Evolutionary conservation across 2,329 filamentous ascomycete genomes (phyloP).

Genomic region (Arthrobotrys sphaeroides): DNA sequence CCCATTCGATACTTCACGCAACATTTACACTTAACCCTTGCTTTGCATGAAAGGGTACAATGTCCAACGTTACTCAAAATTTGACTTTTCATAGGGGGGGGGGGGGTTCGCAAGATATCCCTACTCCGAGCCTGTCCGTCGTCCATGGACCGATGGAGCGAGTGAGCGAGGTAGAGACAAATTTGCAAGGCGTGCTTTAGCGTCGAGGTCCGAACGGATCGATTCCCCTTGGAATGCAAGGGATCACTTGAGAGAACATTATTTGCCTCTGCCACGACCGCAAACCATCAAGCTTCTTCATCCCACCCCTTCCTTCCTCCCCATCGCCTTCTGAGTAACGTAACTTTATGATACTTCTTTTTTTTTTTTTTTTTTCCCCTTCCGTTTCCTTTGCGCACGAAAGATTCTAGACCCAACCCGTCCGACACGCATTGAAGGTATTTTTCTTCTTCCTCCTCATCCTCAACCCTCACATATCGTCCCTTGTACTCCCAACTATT

Average conservation of each 20-base stretch:
- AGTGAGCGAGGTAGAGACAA: neutral
- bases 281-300: slow-evolving; percentile 17
- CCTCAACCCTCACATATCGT: neutral
- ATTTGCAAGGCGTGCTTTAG: neutral
- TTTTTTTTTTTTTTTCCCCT: too few species aligned
- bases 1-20: neutral
- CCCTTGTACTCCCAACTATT: slow-evolving; percentile 36
- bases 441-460: neutral
- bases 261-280: slow-evolving; percentile 17
- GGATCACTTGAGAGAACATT: neutral
- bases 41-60: slow-evolving; percentile 12
- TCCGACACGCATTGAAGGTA: neutral
- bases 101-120: neutral
- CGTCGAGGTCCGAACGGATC: slow-evolving; percentile 8
- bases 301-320: slow-evolving; percentile 14
- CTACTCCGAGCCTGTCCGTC: neutral
- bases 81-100: slow-evolving; percentile 12
- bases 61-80: slow-evolving; percentile 9
- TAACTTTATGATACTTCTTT: slow-evolving; percentile 3
- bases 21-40: slow-evolving; percentile 4
- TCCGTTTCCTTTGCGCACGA: neutral
- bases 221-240: slow-evolving; percentile 40
- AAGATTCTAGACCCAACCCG: slow-evolving; percentile 41
- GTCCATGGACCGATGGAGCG: slow-evolving; percentile 16
- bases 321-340: neutral